phyloP scores from a whole-genome alignment of 306 rosid genomes.

The Psophocarpus tetragonolobus region DNA sequence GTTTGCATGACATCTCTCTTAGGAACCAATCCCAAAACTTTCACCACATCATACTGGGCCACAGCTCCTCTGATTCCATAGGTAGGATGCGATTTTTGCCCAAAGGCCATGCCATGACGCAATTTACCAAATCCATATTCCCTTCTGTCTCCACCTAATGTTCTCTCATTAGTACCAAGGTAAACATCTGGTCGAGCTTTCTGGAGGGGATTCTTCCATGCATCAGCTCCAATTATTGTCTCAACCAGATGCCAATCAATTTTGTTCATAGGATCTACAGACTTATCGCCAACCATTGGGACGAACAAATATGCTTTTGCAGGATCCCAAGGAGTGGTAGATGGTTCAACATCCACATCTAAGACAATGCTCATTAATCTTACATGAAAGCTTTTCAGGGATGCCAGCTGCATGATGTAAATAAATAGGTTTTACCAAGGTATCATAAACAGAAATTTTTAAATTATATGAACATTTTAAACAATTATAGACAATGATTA shows the following conservation, averaged over 20 bases:
- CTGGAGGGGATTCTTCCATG: conserved; percentile 98
- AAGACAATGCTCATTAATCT: conserved; percentile 97
- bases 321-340: conserved; percentile 99
- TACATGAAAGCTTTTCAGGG: conserved; percentile 95
- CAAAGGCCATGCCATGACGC: conserved; percentile 97
- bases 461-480: conserved; percentile 20
- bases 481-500: not conserved
- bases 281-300: conserved; percentile 86
- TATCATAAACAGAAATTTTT: conserved; percentile 37
- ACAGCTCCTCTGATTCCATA: conserved; percentile 99
- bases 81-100: conserved; percentile 94
- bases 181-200: conserved; percentile 99
- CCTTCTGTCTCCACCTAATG: conserved; percentile 97
- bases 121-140: conserved; percentile 93
- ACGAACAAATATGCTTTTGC: conserved; percentile 95
- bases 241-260: conserved; percentile 94
- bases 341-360: conserved; percentile 99
- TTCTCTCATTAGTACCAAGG: conserved; percentile 99
- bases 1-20: conserved; percentile 51
- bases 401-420: conserved; percentile 67
- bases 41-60: conserved; percentile 95
- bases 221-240: conserved; percentile 69
- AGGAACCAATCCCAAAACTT: conserved; percentile 94
- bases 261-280: conserved; percentile 72
- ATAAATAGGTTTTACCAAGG: conserved; percentile 31